Conservation (phyloP, 2,329 filamentous ascomycete genomes). For the Fusarium dimerum region DNA sequence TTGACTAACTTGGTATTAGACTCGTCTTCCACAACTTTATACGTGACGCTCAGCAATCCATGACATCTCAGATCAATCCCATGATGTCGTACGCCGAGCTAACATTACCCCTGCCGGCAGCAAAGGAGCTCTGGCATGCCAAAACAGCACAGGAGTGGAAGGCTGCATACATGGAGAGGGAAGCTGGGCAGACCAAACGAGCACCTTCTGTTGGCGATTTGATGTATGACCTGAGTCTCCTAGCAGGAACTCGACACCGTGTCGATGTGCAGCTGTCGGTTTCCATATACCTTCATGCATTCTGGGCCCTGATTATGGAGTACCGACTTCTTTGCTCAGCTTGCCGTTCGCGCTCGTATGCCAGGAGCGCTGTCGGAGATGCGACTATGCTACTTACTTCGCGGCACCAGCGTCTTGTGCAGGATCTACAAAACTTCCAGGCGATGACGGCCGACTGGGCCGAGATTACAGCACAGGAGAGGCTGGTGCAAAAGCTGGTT, state of each 20-base stretch:
- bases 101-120: constrained; percentile 63
- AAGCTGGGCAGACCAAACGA: constrained; percentile 40
- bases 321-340: constrained; percentile 61
- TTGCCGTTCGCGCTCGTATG: constrained; percentile 48
- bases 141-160: constrained; percentile 67
- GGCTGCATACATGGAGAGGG: constrained; percentile 50
- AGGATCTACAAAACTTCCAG: constrained; percentile 53
- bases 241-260: constrained; percentile 48
- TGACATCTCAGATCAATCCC: constrained; percentile 65
- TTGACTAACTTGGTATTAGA: constrained; percentile 33
- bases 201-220: constrained; percentile 57
- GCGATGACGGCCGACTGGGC: constrained; percentile 44
- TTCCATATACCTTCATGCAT: constrained; percentile 63
- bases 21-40: constrained; percentile 66
- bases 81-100: constrained; percentile 70
- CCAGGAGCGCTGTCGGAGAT: constrained; percentile 39
- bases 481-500: constrained; percentile 53
- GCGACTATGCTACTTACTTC: constrained; percentile 51
- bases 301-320: constrained; percentile 67
- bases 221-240: constrained; percentile 55
- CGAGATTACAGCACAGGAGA: constrained; percentile 47
- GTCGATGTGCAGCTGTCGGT: constrained; percentile 59
- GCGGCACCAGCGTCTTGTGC: constrained; percentile 63
- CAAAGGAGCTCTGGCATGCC: constrained; percentile 66
- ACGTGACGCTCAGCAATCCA: constrained; percentile 67